Evolutionary conservation across 176 grass and related monocot genomes (phyloP).

Genomic region (Pharus latifolius): DNA sequence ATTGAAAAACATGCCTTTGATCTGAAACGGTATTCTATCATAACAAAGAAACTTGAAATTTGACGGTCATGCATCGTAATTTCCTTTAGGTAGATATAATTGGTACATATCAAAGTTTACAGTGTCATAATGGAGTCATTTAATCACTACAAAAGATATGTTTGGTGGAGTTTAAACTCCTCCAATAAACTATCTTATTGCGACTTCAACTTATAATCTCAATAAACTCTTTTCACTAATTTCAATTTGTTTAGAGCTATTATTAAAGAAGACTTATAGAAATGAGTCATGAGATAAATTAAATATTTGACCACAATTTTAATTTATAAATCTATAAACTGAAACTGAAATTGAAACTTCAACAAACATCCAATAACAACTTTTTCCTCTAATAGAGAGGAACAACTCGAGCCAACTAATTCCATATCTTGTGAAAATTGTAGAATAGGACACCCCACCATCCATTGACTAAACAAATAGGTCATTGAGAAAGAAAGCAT

Average conservation of each 20-base stretch:
- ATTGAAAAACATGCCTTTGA: neutral
- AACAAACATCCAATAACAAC: too few relatives aligned
- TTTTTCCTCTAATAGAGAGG: neutral
- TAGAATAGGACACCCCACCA: conserved; percentile 15
- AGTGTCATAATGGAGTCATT: neutral
- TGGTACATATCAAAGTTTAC: neutral
- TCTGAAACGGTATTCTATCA: neutral
- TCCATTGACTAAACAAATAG: neutral
- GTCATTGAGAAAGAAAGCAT: neutral
- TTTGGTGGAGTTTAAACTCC: too few relatives aligned
- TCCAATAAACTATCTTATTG: too few relatives aligned
- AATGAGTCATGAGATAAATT: too few relatives aligned
- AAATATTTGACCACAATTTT: too few relatives aligned
- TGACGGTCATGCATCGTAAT: neutral
- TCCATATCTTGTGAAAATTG: neutral
- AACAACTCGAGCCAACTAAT: neutral
- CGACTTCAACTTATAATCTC: too few relatives aligned
- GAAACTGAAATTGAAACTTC: too few relatives aligned
- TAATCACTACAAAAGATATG: too few relatives aligned
- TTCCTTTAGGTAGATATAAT: neutral
- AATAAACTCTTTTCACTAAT: too few relatives aligned
- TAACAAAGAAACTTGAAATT: neutral
- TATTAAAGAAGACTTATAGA: too few relatives aligned
- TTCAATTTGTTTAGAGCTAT: too few relatives aligned
- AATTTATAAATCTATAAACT: too few relatives aligned